Evolutionary conservation across 2,329 filamentous ascomycete genomes (phyloP), one percentile per base, ranked within the genome.

Genomic region (Biscogniauxia sp.): DNA sequence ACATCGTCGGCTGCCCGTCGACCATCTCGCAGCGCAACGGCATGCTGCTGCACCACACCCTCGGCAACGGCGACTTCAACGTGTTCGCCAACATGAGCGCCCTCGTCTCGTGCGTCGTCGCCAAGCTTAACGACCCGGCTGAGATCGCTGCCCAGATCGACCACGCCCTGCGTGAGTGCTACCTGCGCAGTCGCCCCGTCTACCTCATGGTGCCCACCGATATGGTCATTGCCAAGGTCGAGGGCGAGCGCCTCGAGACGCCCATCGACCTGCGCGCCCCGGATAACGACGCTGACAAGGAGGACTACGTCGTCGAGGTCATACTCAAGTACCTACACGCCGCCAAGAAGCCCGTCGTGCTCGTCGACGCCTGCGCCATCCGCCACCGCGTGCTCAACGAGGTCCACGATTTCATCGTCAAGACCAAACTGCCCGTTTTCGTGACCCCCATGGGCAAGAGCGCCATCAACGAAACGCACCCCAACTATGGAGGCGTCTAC

Each of bases 391-490:
- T 90, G 17, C 75, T 93, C 1, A 75, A 85, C 0, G 91, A 95
- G 74, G 87, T 92, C 19, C 86, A 91, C 67, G 84, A 85, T 7
- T 79, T 97, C 17, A 79, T 96, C 56, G 80, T 88, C 62, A 91
- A 88, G 74, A 91, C 91, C 0, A 81, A 85, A 3, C 79, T 96
- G 7, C 92, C 93, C 4, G 89, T 91, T 0, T 96, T 95, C 68
- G 90, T 93, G n/a, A 90, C 92, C 0, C 91, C 92, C 2, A 96
- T 96, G 90, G 92, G 92, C 53, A 96, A 96, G 78, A 86, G 92
- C 19, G 90, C 90, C 20, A 84, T 97, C 53, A 84, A 95, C 69
- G 92, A 97, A 75, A 84, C 84, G 1, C 82, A 90, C 53, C 79
- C 83, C n/a, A 90, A 85, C 70, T 96, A 89, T 67, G 90, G 90